Conservation (phyloP, 805 yeast species). For the Candida railenensis region DNA sequence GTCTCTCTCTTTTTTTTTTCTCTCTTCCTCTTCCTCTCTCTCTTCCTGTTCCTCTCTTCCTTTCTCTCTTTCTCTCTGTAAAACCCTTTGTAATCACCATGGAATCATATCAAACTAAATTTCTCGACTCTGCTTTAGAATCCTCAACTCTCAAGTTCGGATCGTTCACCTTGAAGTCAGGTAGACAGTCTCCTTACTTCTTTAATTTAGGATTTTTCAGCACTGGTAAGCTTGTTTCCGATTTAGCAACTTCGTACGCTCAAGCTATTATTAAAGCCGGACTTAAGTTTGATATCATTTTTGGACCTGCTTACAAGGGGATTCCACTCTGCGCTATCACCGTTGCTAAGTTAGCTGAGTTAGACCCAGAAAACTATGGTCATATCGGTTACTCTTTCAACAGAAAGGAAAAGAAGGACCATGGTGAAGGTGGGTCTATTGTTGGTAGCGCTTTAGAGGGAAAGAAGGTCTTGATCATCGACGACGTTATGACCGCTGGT, state of each 20-base stretch:
- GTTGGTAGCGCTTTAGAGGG: conserved; percentile 79
- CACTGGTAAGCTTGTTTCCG: conserved; percentile 75
- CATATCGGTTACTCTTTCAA: conserved; percentile 87
- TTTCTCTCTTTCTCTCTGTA: conserved; percentile 1
- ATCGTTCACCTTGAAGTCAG: conserved; percentile 83
- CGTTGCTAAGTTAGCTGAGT: conserved; percentile 86
- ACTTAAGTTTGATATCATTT: conserved; percentile 82
- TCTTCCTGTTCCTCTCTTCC: background rate
- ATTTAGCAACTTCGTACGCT: conserved; percentile 86
- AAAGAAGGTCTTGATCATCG: conserved; percentile 80
- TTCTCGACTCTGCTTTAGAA: conserved; percentile 79
- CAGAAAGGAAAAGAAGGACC: conserved; percentile 95
- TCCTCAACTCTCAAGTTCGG: conserved; percentile 86
- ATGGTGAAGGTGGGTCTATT: conserved; percentile 96
- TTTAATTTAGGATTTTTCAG: conserved; percentile 90
- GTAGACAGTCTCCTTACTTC: conserved; percentile 93
- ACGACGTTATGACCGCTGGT: conserved; percentile 98
- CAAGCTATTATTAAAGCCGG: conserved; percentile 79
- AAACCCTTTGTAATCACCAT: conserved; percentile 14
- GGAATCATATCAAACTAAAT: conserved; percentile 57
- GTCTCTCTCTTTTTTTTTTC: background rate
- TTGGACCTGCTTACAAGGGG: conserved; percentile 98
- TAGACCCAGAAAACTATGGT: conserved; percentile 76
- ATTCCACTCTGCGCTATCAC: conserved; percentile 94
- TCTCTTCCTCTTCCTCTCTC: conserved; percentile 1